phyloP scores from a whole-genome alignment of 192 early-diverging fungal species.

The Geranomyces variabilis region DNA sequence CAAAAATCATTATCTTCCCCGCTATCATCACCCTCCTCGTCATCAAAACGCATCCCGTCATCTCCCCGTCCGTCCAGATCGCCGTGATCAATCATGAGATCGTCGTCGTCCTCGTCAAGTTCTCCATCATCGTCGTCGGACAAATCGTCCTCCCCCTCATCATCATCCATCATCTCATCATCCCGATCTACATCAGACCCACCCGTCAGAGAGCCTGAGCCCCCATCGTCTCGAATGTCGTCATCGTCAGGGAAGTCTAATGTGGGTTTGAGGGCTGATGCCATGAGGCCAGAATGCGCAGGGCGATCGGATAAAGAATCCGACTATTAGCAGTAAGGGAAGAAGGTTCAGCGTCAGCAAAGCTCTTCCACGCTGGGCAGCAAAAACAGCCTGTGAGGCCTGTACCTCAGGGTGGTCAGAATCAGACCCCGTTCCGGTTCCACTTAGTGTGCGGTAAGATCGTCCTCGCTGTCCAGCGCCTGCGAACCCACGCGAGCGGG shows the following conservation, averaged over 20 bases:
- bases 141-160: conserved; percentile 23
- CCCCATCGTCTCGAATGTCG: conserved; percentile 25
- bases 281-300: not conserved
- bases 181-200: conserved; percentile 19
- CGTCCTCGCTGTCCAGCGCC: not conserved
- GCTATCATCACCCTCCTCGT: conserved; percentile 11
- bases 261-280: not conserved
- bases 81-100: not conserved
- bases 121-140: conserved; percentile 1
- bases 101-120: conserved; percentile 23
- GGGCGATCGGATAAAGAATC: not conserved
- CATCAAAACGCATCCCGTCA: conserved; percentile 8
- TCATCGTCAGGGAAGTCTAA: not conserved
- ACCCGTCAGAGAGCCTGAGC: conserved; percentile 22
- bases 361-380: too few species aligned
- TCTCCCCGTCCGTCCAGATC: conserved; percentile 9
- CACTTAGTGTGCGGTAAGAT: conserved; percentile 3
- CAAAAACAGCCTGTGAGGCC: not conserved
- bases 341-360: too few species aligned
- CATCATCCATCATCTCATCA: conserved; percentile 20
- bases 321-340: not conserved
- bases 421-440: not conserved
- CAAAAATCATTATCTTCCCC: conserved; percentile 52
- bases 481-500: not conserved
- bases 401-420: conserved; percentile 19